These are phyloP conservation scores for Botrytis byssoidea DNA, from an alignment of 2,329 filamentous ascomycete genomes.

Conservation along the genomic window DNA sequence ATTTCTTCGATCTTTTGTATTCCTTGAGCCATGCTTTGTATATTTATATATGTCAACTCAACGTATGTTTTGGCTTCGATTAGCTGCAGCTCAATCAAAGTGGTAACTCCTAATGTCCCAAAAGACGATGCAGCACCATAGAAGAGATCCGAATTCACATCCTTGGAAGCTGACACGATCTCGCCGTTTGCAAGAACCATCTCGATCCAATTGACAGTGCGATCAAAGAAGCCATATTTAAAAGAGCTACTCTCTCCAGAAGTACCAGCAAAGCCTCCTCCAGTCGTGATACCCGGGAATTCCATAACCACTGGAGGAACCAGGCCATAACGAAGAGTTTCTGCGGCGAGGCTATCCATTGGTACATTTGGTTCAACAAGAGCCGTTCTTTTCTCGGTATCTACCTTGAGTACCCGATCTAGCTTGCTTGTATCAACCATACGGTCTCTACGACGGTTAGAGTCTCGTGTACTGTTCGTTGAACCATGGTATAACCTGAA, in stretches of 20 bases:
- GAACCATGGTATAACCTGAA: slow-evolving; percentile 57
- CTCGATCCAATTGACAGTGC: slow-evolving; percentile 60
- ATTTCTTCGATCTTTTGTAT: slow-evolving; percentile 42
- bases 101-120: slow-evolving; percentile 60
- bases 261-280: slow-evolving; percentile 64
- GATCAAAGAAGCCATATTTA: slow-evolving; percentile 62
- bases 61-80: slow-evolving; percentile 53
- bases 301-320: slow-evolving; percentile 67
- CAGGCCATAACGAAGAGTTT: slow-evolving; percentile 52
- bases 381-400: slow-evolving; percentile 43
- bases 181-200: slow-evolving; percentile 60
- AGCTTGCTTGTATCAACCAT: slow-evolving; percentile 48
- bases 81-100: slow-evolving; percentile 56
- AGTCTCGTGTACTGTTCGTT: slow-evolving; percentile 50
- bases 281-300: slow-evolving; percentile 66
- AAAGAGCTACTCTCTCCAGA: slow-evolving; percentile 66
- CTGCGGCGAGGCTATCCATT: slow-evolving; percentile 62
- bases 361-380: slow-evolving; percentile 67
- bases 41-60: slow-evolving; percentile 53
- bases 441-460: slow-evolving; percentile 31
- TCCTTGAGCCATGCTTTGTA: slow-evolving; percentile 44
- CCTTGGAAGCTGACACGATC: slow-evolving; percentile 48
- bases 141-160: slow-evolving; percentile 54
- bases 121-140: slow-evolving; percentile 57
- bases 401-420: slow-evolving; percentile 47